Percentiles rank a stretch among this genome's conserved stretches.
phyloP scores from a whole-genome alignment of 106 monocot species.

The Dendrobium huoshanense region DNA sequence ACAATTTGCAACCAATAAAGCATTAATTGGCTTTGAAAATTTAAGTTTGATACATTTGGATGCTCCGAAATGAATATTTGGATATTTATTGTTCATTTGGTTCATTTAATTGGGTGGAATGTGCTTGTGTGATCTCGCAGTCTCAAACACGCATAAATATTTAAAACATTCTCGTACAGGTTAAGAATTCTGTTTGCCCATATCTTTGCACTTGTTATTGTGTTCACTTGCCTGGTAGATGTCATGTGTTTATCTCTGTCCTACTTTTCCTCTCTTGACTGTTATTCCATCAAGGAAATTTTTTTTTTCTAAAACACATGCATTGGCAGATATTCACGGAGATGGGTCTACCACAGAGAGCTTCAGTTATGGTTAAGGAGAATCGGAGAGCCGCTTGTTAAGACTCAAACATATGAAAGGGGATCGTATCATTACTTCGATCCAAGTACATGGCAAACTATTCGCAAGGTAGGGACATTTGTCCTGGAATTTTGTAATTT shows the following conservation, averaged over 20 bases:
- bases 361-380: constrained; percentile 62
- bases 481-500: neutral
- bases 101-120: neutral
- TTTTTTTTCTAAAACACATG: neutral
- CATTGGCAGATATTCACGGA: constrained; percentile 37
- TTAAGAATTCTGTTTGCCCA: neutral
- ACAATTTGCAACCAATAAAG: neutral
- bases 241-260: neutral
- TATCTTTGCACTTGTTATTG: neutral
- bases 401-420: constrained; percentile 69
- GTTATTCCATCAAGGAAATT: no score
- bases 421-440: constrained; percentile 77
- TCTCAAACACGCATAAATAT: neutral
- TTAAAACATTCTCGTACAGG: neutral
- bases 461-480: constrained; percentile 51
- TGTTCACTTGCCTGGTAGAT: neutral
- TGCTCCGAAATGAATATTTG: neutral
- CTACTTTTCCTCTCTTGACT: neutral
- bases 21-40: neutral
- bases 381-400: constrained; percentile 67
- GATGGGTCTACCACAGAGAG: constrained; percentile 90
- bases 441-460: constrained; percentile 62
- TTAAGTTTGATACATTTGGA: neutral
- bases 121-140: neutral
- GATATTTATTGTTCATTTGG: neutral